These are phyloP conservation scores for Dipteronia dyeriana DNA, from an alignment of 345 rosid species.

Conservation along the genomic window DNA sequence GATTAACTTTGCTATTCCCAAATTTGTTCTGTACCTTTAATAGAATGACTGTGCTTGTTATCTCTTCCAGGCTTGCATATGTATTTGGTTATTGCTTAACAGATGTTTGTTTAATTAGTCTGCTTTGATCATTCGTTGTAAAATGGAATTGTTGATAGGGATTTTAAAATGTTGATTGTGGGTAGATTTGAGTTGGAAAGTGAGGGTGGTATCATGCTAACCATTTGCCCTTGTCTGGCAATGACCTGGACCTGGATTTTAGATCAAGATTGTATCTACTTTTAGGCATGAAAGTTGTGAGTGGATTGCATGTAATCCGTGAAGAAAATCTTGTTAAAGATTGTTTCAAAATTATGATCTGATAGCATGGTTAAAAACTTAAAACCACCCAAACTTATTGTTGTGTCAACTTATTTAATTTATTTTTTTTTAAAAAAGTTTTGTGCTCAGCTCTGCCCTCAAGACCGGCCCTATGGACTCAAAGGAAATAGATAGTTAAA, in stretches of 20 bases:
- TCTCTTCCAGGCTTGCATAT: background rate
- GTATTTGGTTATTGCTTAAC: background rate
- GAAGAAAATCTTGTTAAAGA: slow-evolving; percentile 6
- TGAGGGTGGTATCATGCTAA: background rate
- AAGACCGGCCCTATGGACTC: no score
- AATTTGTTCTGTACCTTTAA: no score
- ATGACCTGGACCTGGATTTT: slow-evolving; percentile 8
- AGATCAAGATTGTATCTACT: background rate
- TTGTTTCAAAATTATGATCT: background rate
- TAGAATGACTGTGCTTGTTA: background rate
- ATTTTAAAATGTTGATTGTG: background rate
- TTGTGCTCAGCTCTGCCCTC: no score
- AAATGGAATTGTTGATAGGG: background rate
- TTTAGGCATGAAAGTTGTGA: background rate
- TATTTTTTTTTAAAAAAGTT: no score
- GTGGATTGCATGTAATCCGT: background rate
- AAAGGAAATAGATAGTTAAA: no score
- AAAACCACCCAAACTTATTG: no score
- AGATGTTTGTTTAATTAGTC: background rate
- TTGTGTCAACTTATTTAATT: no score
- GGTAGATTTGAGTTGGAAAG: slow-evolving; percentile 15
- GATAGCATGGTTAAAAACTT: background rate
- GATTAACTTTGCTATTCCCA: no score
- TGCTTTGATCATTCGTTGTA: background rate
- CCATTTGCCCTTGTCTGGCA: slow-evolving; percentile 10